These are phyloP conservation scores for Ogataea haglerorum DNA, from an alignment of 805 yeast species.

Conservation along the genomic window DNA sequence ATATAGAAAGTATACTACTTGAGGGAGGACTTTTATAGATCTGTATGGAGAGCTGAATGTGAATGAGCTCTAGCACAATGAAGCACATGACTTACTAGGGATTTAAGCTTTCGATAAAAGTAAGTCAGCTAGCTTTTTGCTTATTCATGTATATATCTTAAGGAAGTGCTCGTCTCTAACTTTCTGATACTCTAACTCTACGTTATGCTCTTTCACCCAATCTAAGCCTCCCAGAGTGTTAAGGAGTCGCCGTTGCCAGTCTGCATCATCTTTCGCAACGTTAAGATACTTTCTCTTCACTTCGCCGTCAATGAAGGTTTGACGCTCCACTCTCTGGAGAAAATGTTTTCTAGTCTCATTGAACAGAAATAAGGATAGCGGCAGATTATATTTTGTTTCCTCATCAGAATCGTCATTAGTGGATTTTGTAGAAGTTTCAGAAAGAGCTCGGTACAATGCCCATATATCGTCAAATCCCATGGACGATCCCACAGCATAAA, in stretches of 20 bases:
- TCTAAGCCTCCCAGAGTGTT: not conserved
- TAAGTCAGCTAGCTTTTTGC: too few species aligned
- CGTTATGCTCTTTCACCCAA: slow-evolving; percentile 1
- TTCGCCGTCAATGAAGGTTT: not conserved
- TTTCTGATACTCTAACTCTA: slow-evolving; percentile 1
- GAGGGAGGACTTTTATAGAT: too few species aligned
- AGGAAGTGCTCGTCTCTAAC: slow-evolving; percentile 1
- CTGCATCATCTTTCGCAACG: not conserved
- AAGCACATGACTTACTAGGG: too few species aligned
- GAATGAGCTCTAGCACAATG: too few species aligned
- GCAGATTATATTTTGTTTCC: not conserved
- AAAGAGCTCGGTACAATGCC: too few species aligned
- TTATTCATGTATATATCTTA: not conserved
- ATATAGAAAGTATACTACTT: not conserved
- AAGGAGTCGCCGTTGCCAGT: not conserved
- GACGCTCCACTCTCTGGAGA: not conserved
- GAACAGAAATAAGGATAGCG: not conserved
- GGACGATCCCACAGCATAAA: not conserved
- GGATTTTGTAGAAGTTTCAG: not conserved
- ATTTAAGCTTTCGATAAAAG: too few species aligned
- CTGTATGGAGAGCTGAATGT: too few species aligned
- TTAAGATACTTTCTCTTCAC: not conserved
- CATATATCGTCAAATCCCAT: too few species aligned
- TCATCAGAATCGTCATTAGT: not conserved
- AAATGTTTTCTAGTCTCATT: not conserved